These are phyloP conservation scores for Yamagishiella unicocca DNA, from an alignment of 139 green algal species.

Conservation along the genomic window DNA sequence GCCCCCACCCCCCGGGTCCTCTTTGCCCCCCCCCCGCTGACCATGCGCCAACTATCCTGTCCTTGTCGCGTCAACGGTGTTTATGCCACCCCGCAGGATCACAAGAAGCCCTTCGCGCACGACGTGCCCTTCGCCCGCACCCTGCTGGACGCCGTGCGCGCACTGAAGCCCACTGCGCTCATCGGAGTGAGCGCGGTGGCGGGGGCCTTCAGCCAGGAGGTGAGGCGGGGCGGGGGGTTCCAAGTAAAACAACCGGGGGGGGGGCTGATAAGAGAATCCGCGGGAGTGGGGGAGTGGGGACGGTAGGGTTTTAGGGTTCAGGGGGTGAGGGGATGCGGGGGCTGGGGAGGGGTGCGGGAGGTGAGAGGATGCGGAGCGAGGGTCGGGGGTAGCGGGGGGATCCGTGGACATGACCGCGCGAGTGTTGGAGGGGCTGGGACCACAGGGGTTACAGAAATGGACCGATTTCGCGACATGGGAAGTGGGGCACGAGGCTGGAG, in stretches of 20 bases:
- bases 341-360: neutral
- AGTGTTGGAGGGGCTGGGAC: too few relatives aligned
- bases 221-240: constrained; percentile 61
- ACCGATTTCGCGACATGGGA: too few relatives aligned
- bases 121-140: constrained; percentile 49
- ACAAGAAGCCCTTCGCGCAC: constrained; percentile 87
- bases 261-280: neutral
- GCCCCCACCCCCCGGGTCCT: neutral
- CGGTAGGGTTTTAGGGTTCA: too few relatives aligned
- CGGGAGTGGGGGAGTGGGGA: too few relatives aligned
- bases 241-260: neutral
- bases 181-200: constrained; percentile 72
- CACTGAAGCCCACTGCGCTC: constrained; percentile 68
- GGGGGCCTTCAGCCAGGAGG: constrained; percentile 68
- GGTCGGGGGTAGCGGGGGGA: too few relatives aligned
- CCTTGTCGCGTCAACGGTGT: too few relatives aligned
- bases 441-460: too few relatives aligned
- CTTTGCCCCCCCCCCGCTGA: neutral
- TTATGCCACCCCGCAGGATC: constrained; percentile 67
- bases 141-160: constrained; percentile 64
- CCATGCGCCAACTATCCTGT: too few relatives aligned
- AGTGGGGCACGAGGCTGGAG: too few relatives aligned
- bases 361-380: neutral
- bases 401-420: too few relatives aligned
- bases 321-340: too few relatives aligned